phyloP scores from a whole-genome alignment of 805 yeast genomes.

The Candida golubevii region DNA sequence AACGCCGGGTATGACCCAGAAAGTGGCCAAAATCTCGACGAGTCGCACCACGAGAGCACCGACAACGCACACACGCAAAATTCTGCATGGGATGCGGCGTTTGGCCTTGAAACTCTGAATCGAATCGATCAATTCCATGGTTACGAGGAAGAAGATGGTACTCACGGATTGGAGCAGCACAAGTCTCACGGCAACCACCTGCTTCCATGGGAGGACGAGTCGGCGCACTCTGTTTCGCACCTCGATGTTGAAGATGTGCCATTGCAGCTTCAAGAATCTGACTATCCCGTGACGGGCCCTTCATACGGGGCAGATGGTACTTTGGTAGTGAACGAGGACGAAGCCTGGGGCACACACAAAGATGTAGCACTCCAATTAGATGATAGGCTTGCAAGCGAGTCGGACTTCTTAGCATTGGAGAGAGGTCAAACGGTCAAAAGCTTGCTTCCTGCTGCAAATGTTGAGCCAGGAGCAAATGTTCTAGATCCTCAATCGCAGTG shows the following conservation, averaged over 20 bases:
- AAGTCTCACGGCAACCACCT: no score
- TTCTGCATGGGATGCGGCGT: no score
- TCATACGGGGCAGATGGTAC: not conserved
- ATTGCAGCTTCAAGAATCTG: not conserved
- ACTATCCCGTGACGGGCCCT: not conserved
- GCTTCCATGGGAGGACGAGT: not conserved
- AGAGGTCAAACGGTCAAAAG: not conserved
- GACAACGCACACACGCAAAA: no score
- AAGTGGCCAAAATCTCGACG: no score
- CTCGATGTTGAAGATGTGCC: slow-evolving; percentile 1
- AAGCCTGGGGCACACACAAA: not conserved
- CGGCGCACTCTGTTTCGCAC: not conserved
- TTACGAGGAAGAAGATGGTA: no score
- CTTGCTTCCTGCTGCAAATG: not conserved
- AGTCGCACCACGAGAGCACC: no score
- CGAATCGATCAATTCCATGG: no score
- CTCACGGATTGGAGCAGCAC: no score
- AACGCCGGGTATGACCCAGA: no score
- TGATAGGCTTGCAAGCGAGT: not conserved
- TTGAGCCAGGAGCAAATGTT: not conserved
- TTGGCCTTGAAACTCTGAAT: no score
- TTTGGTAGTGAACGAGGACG: not conserved
- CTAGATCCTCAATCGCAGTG: not conserved
- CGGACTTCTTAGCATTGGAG: not conserved
- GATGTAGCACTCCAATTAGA: not conserved